Base-by-base conservation (phyloP, 176 grass and related monocot genomes). In the Alopecurus myosuroides region DNA sequence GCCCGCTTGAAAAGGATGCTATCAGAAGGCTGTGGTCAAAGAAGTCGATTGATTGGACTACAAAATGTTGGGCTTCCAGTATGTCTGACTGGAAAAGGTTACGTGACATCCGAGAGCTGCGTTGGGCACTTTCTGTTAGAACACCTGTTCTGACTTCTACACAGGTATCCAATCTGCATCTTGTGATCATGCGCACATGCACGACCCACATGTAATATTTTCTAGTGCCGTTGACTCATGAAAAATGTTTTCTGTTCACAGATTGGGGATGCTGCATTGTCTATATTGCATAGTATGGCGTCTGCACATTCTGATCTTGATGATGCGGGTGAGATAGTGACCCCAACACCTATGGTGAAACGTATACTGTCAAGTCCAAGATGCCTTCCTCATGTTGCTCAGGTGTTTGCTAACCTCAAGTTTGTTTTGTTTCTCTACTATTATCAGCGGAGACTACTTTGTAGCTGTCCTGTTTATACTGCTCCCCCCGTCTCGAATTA, bases 271-370 rank as follows among this genome's bases (percentile, higher is more conserved):
- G 64, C 91, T 56, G 97, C 93, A 78, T 81, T 96, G 82, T 93
- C 83, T 86, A 96, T 96, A 92, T 83, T 96, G 77, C 97, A 94
- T 52, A 92, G 86, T 87, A 96, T 99, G 97, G 97, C 90, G 44
- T 96, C 88, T 83, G 97, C 97, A 67, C 93, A 90, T 87, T 96
- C 97, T 85, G 97, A 99, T 94, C 91, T 99, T 82, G 97, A 99
- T 89, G 97, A 99, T 74, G 93, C 97, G 25, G 97, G 97, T 23
- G 93, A 99, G 82, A 95, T 99, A 84, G 97, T 99, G 64, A 99
- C 93, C 58, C 93, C 97, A 79, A 99, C 97, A 69, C 97, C 97
- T 88, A 91, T 86, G 82, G 97, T 99, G 62, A 98, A 98, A 88
- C 89, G 77, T 76, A 93, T 95, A 82, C 87, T 98, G 30, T 98